Evolutionary conservation across 306 rosid species (phyloP).

Genomic region (Acmispon strigosus): DNA sequence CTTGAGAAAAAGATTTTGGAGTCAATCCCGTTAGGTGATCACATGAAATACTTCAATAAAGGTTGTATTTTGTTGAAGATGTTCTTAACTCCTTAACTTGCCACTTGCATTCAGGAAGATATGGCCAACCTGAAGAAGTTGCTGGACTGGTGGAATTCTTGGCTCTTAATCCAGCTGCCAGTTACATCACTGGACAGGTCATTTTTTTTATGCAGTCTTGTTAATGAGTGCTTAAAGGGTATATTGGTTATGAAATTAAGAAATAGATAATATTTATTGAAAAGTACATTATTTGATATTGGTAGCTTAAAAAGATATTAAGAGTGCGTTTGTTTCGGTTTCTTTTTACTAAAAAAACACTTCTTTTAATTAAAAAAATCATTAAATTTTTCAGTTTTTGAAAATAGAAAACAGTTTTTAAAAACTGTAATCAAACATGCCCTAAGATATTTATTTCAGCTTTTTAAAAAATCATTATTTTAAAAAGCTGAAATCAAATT

Average conservation of each 20-base stretch:
- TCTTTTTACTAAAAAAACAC: too few relatives aligned
- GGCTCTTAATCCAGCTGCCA: slow-evolving; percentile 83
- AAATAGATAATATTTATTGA: not conserved
- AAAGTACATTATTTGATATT: not conserved
- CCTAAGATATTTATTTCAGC: too few relatives aligned
- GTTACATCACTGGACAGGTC: slow-evolving; percentile 97
- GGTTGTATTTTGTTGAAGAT: slow-evolving; percentile 3
- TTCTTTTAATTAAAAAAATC: too few relatives aligned
- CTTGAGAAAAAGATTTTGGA: slow-evolving; percentile 76
- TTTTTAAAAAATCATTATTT: too few relatives aligned
- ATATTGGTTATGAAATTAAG: not conserved
- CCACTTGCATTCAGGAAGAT: slow-evolving; percentile 59
- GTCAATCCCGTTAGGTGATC: slow-evolving; percentile 82
- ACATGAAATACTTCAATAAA: not conserved
- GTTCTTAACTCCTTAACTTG: not conserved
- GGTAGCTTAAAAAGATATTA: not conserved
- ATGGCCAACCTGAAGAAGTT: slow-evolving; percentile 94
- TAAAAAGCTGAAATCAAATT: too few relatives aligned
- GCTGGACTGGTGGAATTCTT: slow-evolving; percentile 95
- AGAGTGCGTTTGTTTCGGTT: too few relatives aligned
- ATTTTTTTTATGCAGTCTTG: not conserved
- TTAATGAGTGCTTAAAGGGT: not conserved
- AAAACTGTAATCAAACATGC: too few relatives aligned
- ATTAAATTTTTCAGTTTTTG: too few relatives aligned
- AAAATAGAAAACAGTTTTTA: too few relatives aligned